Conservation (phyloP, 805 yeast species). For the Schizosaccharomyces pombe region DNA sequence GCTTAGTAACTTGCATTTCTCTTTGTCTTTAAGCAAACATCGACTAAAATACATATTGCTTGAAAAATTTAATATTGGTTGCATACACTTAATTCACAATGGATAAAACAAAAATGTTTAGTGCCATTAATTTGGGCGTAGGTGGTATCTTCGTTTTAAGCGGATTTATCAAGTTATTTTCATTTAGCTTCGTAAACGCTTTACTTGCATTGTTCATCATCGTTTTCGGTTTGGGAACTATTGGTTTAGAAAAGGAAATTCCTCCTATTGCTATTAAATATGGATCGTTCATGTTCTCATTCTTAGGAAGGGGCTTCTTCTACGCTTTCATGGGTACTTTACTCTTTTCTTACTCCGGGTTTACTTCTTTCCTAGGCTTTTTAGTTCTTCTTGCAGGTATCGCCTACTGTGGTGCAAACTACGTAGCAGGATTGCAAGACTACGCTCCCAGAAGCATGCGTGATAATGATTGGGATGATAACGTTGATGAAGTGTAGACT, state of each 20-base stretch:
- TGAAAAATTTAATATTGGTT: background rate
- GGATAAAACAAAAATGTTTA: background rate
- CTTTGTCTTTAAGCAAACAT: too few relatives aligned
- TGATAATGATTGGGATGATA: constrained; percentile 1
- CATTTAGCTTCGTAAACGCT: background rate
- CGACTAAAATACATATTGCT: too few relatives aligned
- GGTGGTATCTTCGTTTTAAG: background rate
- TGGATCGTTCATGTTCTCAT: background rate
- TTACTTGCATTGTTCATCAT: background rate
- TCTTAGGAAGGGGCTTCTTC: background rate
- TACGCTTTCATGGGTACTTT: background rate
- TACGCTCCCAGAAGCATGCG: constrained; percentile 41
- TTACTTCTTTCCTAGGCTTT: constrained; percentile 80
- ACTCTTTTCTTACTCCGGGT: constrained; percentile 56
- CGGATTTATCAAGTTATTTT: background rate
- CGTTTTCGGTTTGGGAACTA: background rate
- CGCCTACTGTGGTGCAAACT: constrained; percentile 67
- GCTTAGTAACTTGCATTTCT: too few relatives aligned
- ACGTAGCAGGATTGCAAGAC: constrained; percentile 46
- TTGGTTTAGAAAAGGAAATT: background rate
- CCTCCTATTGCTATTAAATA: background rate
- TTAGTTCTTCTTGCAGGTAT: constrained; percentile 89
- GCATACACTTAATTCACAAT: background rate
- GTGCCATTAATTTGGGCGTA: background rate
- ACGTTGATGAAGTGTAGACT: constrained; percentile 2